A percentile compares a stretch with the other conserved stretches of the same genome.
Evolutionary conservation across 2,329 filamentous ascomycete species (phyloP).

Genomic region (Blastomyces silverae): DNA sequence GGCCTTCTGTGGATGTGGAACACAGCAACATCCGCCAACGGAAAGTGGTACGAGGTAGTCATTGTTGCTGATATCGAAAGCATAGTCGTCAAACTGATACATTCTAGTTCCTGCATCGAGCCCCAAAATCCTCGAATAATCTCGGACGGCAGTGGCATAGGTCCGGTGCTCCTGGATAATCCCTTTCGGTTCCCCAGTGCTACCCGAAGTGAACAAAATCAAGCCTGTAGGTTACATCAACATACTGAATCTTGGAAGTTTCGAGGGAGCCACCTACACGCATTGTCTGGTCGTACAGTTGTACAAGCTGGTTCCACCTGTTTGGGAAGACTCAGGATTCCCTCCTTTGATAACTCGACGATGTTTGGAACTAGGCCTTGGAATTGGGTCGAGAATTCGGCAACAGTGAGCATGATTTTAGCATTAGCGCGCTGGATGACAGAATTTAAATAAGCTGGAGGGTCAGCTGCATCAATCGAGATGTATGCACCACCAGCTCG

Average conservation of each 20-base stretch:
- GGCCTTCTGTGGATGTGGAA: slow-evolving; percentile 22
- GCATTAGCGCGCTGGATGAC: slow-evolving; percentile 6
- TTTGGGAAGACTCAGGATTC: slow-evolving; percentile 10
- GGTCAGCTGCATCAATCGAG: slow-evolving; percentile 12
- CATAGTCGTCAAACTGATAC: slow-evolving; percentile 15
- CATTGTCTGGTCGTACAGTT: slow-evolving; percentile 10
- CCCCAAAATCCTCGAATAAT: slow-evolving; percentile 6
- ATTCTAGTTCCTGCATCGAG: slow-evolving; percentile 9
- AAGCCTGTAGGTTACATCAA: slow-evolving; percentile 12
- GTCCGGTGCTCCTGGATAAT: slow-evolving; percentile 14
- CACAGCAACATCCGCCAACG: slow-evolving; percentile 24
- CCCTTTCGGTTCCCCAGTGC: slow-evolving; percentile 14
- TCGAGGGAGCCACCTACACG: not conserved
- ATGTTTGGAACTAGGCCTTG: slow-evolving; percentile 10
- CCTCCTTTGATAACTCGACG: slow-evolving; percentile 11
- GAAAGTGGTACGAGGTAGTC: slow-evolving; percentile 57
- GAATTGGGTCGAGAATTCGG: slow-evolving; percentile 5
- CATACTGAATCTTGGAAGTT: not conserved
- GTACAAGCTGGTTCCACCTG: slow-evolving; percentile 6
- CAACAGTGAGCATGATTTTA: slow-evolving; percentile 10
- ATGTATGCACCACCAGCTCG: slow-evolving; percentile 12
- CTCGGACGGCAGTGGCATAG: slow-evolving; percentile 10
- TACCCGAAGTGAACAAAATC: slow-evolving; percentile 14
- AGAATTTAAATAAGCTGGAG: slow-evolving; percentile 6
- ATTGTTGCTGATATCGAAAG: slow-evolving; percentile 62